Percentiles rank a stretch among this genome's conserved stretches.
Conservation (phyloP, 2,329 filamentous ascomycete genomes). For the Knoxdaviesia capensis region DNA sequence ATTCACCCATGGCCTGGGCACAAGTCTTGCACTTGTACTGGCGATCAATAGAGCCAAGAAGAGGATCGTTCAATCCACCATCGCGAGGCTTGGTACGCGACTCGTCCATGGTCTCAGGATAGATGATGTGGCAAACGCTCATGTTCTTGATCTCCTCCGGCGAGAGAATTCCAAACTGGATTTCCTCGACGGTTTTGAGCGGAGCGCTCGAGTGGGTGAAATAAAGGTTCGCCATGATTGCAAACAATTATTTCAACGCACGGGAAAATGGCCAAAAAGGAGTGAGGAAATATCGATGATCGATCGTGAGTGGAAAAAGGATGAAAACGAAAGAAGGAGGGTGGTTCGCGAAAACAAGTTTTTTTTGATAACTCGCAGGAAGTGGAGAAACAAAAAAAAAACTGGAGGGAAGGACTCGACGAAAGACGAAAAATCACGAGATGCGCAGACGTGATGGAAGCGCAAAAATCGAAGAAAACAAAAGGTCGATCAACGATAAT, state of each 20-base stretch:
- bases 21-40: conserved; percentile 93
- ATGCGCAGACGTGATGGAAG: neutral
- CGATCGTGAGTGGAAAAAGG: neutral
- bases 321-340: neutral
- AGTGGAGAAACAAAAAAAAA: neutral
- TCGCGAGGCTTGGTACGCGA: conserved; percentile 77
- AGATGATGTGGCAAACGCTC: conserved; percentile 90
- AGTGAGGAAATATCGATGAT: conserved; percentile 1
- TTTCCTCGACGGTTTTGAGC: conserved; percentile 94
- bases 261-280: neutral
- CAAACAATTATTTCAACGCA: conserved; percentile 4
- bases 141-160: conserved; percentile 98
- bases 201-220: conserved; percentile 87
- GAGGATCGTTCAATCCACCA: conserved; percentile 83
- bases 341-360: too few species aligned
- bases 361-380: too few species aligned
- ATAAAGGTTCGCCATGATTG: conserved; percentile 75
- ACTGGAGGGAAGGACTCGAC: neutral
- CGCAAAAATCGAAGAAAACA: neutral
- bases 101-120: conserved; percentile 99
- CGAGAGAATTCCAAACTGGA: conserved; percentile 94
- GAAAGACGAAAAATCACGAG: neutral
- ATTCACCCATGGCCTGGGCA: conserved; percentile 86
- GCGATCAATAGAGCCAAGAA: conserved; percentile 88
- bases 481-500: neutral